Conservation (phyloP, 305 asterid genomes). For the Fraxinus latifolia region DNA sequence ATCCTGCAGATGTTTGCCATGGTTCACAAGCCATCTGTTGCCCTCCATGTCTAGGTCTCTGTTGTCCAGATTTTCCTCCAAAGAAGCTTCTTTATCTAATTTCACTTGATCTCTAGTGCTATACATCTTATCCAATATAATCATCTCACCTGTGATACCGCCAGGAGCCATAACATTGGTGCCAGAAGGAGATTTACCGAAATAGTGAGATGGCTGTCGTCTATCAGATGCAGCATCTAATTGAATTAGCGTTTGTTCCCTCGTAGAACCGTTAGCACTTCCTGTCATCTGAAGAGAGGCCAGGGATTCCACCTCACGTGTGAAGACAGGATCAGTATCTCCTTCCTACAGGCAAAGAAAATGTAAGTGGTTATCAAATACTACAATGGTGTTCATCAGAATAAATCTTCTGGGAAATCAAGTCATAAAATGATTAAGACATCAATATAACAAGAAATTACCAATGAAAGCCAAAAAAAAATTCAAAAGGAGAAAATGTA, state of each 20-base stretch:
- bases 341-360: slow-evolving; percentile 42
- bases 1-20: slow-evolving; percentile 18
- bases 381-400: background rate
- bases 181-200: slow-evolving; percentile 26
- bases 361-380: slow-evolving; percentile 22
- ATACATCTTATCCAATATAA: slow-evolving; percentile 26
- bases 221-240: slow-evolving; percentile 31
- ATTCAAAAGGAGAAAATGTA: background rate
- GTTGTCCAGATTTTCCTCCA: slow-evolving; percentile 23
- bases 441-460: background rate
- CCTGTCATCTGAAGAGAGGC: slow-evolving; percentile 25
- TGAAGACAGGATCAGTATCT: slow-evolving; percentile 29
- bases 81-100: slow-evolving; percentile 27
- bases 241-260: slow-evolving; percentile 32
- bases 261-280: slow-evolving; percentile 26
- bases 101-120: slow-evolving; percentile 30
- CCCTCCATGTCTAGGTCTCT: slow-evolving; percentile 38
- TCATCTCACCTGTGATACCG: slow-evolving; percentile 31
- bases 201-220: slow-evolving; percentile 29
- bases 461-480: background rate
- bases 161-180: slow-evolving; percentile 24
- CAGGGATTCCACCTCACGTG: slow-evolving; percentile 19
- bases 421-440: background rate
- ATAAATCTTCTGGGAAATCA: background rate
- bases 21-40: slow-evolving; percentile 32